Evolutionary conservation across 208 protist species (phyloP).

Genomic region (Crithidia mellificae): DNA sequence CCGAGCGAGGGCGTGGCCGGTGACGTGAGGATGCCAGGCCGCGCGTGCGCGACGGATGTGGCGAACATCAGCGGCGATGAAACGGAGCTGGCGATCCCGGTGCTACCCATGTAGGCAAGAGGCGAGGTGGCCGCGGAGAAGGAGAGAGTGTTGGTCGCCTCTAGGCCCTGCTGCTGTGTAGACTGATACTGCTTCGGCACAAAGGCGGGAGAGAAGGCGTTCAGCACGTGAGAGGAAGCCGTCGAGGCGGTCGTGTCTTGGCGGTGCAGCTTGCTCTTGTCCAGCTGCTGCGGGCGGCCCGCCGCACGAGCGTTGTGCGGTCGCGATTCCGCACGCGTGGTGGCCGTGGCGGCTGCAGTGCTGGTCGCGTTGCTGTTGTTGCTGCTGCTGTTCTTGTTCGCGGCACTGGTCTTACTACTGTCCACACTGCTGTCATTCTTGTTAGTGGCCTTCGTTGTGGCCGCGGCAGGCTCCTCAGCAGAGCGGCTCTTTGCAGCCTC

Average conservation of each 20-base stretch:
- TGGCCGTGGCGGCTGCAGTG: neutral
- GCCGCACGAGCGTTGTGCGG: neutral
- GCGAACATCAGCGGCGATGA: conserved; percentile 23
- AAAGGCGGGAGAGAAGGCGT: conserved; percentile 25
- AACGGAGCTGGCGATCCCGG: conserved; percentile 10
- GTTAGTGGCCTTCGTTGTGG: neutral
- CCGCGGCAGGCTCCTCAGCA: neutral
- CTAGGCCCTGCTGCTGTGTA: conserved; percentile 7
- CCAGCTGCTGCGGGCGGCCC: neutral
- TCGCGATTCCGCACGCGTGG: conserved; percentile 2
- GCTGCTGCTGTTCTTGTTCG: neutral
- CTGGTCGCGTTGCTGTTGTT: neutral
- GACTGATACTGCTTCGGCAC: conserved; percentile 15
- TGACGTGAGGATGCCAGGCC: neutral
- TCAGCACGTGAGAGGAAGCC: conserved; percentile 9
- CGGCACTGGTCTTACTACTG: neutral
- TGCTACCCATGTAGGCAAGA: conserved; percentile 14
- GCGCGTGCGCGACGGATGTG: neutral
- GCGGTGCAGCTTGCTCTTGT: neutral
- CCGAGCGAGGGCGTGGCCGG: conserved; percentile 2
- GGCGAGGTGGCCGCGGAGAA: conserved; percentile 16
- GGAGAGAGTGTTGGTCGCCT: conserved; percentile 12
- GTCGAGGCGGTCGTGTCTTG: conserved; percentile 3
- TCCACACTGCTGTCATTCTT: neutral
- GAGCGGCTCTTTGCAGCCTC: conserved; percentile 4